Evolutionary conservation across 139 green algal genomes (phyloP), one percentile per base, ranked within the genome.

Genomic region (Chlamydomonas sp.): DNA sequence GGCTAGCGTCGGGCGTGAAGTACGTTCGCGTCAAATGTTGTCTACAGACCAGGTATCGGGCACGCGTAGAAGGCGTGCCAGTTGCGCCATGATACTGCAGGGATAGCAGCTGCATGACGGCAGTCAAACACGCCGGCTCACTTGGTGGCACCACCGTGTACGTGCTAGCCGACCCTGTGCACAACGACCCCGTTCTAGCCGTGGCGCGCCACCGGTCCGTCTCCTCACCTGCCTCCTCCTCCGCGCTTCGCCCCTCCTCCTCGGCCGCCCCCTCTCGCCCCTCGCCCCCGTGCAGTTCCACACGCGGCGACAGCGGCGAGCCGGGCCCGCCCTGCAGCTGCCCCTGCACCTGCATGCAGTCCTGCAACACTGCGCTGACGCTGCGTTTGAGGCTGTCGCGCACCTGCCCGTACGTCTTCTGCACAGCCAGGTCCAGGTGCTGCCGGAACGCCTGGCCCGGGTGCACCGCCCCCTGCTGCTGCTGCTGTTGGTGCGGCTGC

Each of bases 361-460:
- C 69, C 7, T 82, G 80, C 81, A 92, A 82, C 17, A 90, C 60
- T 8, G 78, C 71, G 60, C 68, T 72, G 63, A 92, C 68, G 60
- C 87, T 63, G 69, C 87, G 89, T 58, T 92, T 92, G 58, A 92
- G 58, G 63, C 59, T 68, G 66, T 92, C 89, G 10, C 89, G 72
- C 69, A 84, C 49, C 80, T 58, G 20, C 6, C 18, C 73, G 60
- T 89, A 89, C 14, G 58, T 71, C 79, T 83, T 79, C 31, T 84
- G 84, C 8, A 87, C 6, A 63, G 85, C 0, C 72, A 82, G 60
- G 69, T 89, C 84, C 64, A 90, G 74, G 59, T 83, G 72, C 60
- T 85, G 74, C 0, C 89, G 89, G 89, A 91, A 91, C 12, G 62
- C 31, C 78, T 89, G 88, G 15, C 14, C 7, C 3, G 74, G 74